Percentiles rank a stretch among this genome's conserved stretches.
Evolutionary conservation across 2,329 filamentous ascomycete genomes (phyloP).

Genomic region (Pseudopyrenochaeta lycopersici): DNA sequence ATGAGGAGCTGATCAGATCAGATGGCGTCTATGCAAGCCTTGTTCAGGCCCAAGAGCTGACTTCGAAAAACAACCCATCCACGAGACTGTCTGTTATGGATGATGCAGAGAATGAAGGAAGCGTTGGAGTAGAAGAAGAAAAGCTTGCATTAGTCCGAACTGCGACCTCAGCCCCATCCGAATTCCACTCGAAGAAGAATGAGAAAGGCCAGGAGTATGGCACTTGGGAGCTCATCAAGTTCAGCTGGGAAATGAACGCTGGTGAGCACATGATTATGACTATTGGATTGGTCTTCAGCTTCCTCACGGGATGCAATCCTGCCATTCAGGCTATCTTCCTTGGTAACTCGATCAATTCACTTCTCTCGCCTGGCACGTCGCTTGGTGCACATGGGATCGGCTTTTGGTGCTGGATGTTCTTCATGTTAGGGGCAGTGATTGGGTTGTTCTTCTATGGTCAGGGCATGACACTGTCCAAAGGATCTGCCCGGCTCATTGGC

Average conservation of each 20-base stretch:
- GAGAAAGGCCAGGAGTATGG: conserved; percentile 39
- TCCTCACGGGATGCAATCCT: conserved; percentile 47
- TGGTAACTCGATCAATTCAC: conserved; percentile 81
- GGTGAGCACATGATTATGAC: conserved; percentile 50
- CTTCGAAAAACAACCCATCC: conserved; percentile 30
- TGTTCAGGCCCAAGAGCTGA: conserved; percentile 80
- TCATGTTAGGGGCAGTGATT: conserved; percentile 42
- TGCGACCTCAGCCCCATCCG: conserved; percentile 62
- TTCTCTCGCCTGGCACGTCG: conserved; percentile 67
- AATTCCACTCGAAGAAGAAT: conserved; percentile 62
- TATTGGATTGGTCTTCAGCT: conserved; percentile 51
- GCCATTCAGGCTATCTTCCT: conserved; percentile 74
- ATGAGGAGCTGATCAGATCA: conserved; percentile 77
- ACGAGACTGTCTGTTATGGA: conserved; percentile 30
- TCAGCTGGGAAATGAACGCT: conserved; percentile 42
- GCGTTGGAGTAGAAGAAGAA: conserved; percentile 26
- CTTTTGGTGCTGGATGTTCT: conserved; percentile 49
- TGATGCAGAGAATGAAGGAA: conserved; percentile 28
- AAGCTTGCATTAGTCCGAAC: conserved; percentile 40
- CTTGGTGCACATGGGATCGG: conserved; percentile 73
- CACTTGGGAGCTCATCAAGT: conserved; percentile 55
- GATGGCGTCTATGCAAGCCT: conserved; percentile 82
- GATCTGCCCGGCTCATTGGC: conserved; percentile 71
- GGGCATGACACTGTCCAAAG: conserved; percentile 66
- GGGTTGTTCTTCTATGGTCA: conserved; percentile 39